Conservation (phyloP, 2,329 filamentous ascomycete genomes). For the Aspergillus japonicus region DNA sequence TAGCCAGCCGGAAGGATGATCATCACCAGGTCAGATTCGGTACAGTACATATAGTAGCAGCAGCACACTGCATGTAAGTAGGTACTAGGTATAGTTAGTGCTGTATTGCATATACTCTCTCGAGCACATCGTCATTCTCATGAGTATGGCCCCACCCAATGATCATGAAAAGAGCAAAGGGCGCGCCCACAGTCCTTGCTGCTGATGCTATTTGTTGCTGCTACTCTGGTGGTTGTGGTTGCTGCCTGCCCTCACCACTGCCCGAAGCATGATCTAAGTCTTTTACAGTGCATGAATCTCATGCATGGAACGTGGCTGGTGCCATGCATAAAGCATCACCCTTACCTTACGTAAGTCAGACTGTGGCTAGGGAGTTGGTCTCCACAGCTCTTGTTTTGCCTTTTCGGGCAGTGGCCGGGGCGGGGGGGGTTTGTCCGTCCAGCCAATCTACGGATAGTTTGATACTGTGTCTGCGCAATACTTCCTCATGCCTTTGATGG, state of each 20-base stretch:
- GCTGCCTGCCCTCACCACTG: neutral
- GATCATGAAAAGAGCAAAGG: neutral
- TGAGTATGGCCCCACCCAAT: neutral
- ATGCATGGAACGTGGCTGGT: neutral
- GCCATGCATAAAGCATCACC: neutral
- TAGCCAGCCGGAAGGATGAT: neutral
- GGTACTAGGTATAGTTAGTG: too few species aligned
- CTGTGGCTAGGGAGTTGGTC: neutral
- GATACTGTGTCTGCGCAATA: conserved; percentile 10
- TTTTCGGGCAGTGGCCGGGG: neutral
- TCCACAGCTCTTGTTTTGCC: neutral
- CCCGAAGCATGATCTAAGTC: neutral
- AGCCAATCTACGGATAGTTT: conserved; percentile 8
- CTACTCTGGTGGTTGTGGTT: neutral
- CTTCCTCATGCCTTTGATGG: conserved; percentile 19
- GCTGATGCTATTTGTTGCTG: neutral
- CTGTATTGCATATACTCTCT: neutral
- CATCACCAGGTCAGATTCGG: neutral
- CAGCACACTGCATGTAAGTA: too few species aligned
- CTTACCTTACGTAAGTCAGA: neutral
- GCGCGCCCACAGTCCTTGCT: neutral
- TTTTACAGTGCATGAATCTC: neutral
- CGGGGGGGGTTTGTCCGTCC: neutral
- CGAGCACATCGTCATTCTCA: neutral
- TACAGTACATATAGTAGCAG: neutral